These are phyloP conservation scores for Schwanniomyces yamadae DNA, from an alignment of 805 yeast genomes.

Conservation along the genomic window DNA sequence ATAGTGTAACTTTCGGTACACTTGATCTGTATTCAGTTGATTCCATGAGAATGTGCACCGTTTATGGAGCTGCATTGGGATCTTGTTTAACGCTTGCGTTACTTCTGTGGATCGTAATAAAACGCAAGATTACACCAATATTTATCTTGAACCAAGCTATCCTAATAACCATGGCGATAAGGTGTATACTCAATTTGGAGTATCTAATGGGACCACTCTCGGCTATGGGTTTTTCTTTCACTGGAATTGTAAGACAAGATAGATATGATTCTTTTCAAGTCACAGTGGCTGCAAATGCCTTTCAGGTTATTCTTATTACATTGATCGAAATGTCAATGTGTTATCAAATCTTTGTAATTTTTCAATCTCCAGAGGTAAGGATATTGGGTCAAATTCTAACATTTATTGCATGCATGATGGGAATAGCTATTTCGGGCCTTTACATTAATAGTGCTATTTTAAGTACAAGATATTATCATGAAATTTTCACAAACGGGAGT, in stretches of 20 bases:
- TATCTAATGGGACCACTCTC: slow-evolving; percentile 54
- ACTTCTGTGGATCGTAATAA: slow-evolving; percentile 18
- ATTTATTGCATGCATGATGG: slow-evolving; percentile 41
- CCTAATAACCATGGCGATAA: slow-evolving; percentile 54
- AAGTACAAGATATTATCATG: slow-evolving; percentile 36
- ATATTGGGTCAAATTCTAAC: slow-evolving; percentile 41
- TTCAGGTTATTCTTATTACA: slow-evolving; percentile 58
- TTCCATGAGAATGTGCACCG: slow-evolving; percentile 8
- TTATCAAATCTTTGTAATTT: slow-evolving; percentile 71
- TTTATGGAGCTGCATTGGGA: slow-evolving; percentile 19
- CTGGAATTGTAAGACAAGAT: slow-evolving; percentile 25
- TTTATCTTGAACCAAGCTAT: slow-evolving; percentile 71
- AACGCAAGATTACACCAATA: slow-evolving; percentile 61
- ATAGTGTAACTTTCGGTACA: slow-evolving; percentile 11
- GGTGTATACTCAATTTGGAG: slow-evolving; percentile 58
- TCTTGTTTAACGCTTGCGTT: slow-evolving; percentile 14
- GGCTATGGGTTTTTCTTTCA: slow-evolving; percentile 44
- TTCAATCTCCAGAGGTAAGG: slow-evolving; percentile 54
- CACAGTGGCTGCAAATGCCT: slow-evolving; percentile 60
- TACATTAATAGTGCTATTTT: slow-evolving; percentile 54
- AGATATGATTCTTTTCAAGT: slow-evolving; percentile 40
- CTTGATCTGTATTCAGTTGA: slow-evolving; percentile 11
- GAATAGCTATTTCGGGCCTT: slow-evolving; percentile 55
- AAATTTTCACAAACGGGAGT: slow-evolving; percentile 5
- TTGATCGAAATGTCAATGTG: slow-evolving; percentile 65